Evolutionary conservation across 192 early-diverging fungal genomes (phyloP), one percentile per base, ranked within the genome.

Genomic region (Chytriomyces confervae): DNA sequence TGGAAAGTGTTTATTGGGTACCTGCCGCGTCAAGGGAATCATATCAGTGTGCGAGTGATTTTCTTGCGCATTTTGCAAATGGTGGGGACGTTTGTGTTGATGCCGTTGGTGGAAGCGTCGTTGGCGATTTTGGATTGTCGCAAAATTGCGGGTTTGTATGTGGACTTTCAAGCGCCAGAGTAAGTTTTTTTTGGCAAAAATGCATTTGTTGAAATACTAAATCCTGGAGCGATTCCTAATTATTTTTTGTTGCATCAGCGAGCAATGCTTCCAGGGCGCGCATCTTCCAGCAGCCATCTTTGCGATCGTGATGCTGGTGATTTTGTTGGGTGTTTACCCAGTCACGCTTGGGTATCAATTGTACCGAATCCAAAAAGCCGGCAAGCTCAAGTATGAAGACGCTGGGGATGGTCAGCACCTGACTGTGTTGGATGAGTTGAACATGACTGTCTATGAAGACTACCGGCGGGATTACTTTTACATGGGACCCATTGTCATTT

Each of bases 141-240:
- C 45, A 50, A 24, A 11, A 50, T 77, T 7, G 20, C 18, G 11
- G 75, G 65, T n/a, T 10, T n/a, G 2, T n/a, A 57, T 53, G 75
- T 77, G n/a, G 69, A 72, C 46, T 63, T 62, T 72, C 57, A 72
- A 24, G 77, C 70, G 48, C 77, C 77, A 11, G 49, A 71, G 10
- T 36, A 24, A n/a, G 70, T 60, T 7, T 79, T 69, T 45, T 64
- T 79, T 49, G 6, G 24, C 11, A n/a, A 27, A 47, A 23, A 20
- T 20, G 69, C 72, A 23, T 23, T 79, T 18, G 13, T 36, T 36
- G 36, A n/a, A n/a, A n/a, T 2, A 4, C 36, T 36, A 36, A 36
- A 36, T 36, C 36, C 4, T 27, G 24, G 36, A 36, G 36, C 36
- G 36, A 36, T 36, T 36, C 36, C 24, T 36, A 36, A 36, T 36